phyloP scores from a whole-genome alignment of 768 basidiomycete species.

The Boletellus ananiceps region DNA sequence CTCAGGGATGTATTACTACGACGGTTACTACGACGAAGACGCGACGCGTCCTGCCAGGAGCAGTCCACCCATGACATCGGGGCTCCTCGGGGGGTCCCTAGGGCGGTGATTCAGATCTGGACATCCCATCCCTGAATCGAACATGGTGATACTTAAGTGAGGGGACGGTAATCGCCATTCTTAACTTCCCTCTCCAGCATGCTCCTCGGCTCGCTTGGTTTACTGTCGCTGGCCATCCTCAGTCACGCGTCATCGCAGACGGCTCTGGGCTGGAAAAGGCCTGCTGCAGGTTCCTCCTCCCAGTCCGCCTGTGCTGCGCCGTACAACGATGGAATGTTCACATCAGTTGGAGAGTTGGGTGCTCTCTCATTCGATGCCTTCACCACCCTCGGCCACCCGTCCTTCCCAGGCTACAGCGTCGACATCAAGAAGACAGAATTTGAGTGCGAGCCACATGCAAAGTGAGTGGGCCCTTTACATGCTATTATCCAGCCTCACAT shows the following conservation, averaged over 20 bases:
- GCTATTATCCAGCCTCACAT: not conserved
- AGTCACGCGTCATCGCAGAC: constrained; percentile 19
- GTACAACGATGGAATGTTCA: constrained; percentile 31
- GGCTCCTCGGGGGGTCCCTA: constrained; percentile 22
- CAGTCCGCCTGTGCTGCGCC: constrained; percentile 7
- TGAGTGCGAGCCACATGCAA: constrained; percentile 8
- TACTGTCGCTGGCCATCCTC: constrained; percentile 17
- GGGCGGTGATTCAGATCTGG: constrained; percentile 9
- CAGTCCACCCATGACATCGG: constrained; percentile 2
- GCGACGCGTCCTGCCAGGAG: no score
- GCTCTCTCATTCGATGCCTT: constrained; percentile 31
- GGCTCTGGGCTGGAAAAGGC: constrained; percentile 8
- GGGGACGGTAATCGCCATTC: no score
- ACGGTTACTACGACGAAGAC: not conserved
- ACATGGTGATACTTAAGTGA: no score
- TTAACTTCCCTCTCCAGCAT: not conserved
- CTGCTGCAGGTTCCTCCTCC: not conserved
- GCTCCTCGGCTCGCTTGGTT: constrained; percentile 10
- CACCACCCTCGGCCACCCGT: constrained; percentile 39
- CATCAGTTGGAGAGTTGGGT: constrained; percentile 31
- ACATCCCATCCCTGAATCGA: no score
- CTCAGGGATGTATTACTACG: not conserved
- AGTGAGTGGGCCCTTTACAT: not conserved
- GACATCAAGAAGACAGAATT: constrained; percentile 36
- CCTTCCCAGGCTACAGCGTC: constrained; percentile 41